Evolutionary conservation across 345 rosid genomes (phyloP).

Genomic region (Eucalyptus melliodora): DNA sequence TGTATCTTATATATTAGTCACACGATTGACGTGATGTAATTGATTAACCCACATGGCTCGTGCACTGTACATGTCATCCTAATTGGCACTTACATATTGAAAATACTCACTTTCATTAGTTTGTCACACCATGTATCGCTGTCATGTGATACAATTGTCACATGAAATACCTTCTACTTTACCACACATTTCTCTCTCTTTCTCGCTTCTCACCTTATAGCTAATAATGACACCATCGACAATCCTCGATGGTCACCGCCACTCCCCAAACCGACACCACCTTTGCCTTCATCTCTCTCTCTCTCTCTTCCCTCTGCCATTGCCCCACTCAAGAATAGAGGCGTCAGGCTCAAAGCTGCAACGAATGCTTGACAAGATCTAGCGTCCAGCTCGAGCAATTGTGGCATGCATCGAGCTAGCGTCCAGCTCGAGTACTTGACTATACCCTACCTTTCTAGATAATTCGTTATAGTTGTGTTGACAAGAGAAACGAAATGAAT

Average conservation of each 20-base stretch:
- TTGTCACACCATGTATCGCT: rapidly evolving
- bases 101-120: rapidly evolving
- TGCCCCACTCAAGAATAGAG: not conserved
- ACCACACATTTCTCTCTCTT: not conserved
- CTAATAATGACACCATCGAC: too few species aligned
- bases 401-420: too few species aligned
- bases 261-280: too few species aligned
- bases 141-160: rapidly evolving
- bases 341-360: not conserved
- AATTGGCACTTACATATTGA: not conserved
- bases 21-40: not conserved
- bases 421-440: too few species aligned
- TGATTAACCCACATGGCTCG: rapidly evolving
- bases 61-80: not conserved
- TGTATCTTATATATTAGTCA: too few species aligned
- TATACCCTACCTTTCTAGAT: too few species aligned
- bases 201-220: not conserved
- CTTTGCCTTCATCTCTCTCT: too few species aligned
- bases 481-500: too few species aligned
- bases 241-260: rapidly evolving
- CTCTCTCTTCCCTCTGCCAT: not conserved
- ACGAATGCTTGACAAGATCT: too few species aligned
- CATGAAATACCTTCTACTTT: too few species aligned
- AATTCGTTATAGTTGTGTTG: too few species aligned
- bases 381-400: too few species aligned